phyloP scores from a whole-genome alignment of 495 filamentous ascomycete species.

The Penicillium crystallinum region DNA sequence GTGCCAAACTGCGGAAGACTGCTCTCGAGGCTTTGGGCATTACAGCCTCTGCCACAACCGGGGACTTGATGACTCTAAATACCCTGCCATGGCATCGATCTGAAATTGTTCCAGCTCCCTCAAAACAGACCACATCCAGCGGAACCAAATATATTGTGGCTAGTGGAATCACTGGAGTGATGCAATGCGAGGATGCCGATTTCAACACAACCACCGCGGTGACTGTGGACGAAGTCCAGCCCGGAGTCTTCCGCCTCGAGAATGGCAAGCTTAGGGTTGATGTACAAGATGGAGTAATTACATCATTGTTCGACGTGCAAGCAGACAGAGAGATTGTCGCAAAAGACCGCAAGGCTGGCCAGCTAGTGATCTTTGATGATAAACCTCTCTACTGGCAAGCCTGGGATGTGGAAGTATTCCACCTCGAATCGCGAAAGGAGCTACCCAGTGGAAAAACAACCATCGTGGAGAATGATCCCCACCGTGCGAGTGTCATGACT shows the following conservation, averaged over 20 bases:
- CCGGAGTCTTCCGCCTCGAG: constrained; percentile 70
- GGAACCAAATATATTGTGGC: constrained; percentile 44
- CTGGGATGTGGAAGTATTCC: constrained; percentile 97
- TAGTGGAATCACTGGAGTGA: constrained; percentile 38
- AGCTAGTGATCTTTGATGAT: constrained; percentile 94
- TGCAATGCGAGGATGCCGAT: constrained; percentile 47
- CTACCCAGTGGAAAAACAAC: constrained; percentile 58
- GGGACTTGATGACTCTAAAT: constrained; percentile 57
- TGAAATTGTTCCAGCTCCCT: constrained; percentile 61
- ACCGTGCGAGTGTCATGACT: constrained; percentile 73
- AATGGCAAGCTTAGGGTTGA: constrained; percentile 69
- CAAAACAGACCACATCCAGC: constrained; percentile 19
- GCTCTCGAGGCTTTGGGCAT: constrained; percentile 65
- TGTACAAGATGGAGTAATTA: constrained; percentile 70
- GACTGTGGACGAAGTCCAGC: constrained; percentile 56
- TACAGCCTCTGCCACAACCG: constrained; percentile 24
- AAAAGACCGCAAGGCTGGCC: constrained; percentile 75
- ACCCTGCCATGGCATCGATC: constrained; percentile 78
- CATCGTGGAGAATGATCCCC: constrained; percentile 65
- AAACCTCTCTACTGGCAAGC: constrained; percentile 99
- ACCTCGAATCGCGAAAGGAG: constrained; percentile 79
- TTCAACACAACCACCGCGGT: constrained; percentile 44
- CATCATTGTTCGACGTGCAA: constrained; percentile 69
- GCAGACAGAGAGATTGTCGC: constrained; percentile 72
- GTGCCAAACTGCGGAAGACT: constrained; percentile 62